Evolutionary conservation across 2,329 filamentous ascomycete species (phyloP).

Genomic region (Didymella arachidicola): DNA sequence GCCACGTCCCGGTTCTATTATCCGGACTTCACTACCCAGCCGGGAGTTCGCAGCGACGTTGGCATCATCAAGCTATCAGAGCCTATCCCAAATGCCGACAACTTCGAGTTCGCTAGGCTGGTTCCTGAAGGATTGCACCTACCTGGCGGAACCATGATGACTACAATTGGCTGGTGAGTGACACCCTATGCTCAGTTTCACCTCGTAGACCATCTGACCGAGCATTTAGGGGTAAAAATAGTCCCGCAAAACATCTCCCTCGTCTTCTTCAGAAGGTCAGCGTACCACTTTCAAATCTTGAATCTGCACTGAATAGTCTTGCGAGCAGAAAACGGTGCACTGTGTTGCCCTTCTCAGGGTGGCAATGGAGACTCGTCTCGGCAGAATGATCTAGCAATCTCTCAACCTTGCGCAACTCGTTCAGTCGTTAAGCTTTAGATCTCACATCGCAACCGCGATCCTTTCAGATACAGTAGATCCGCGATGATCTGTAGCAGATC

Average conservation of each 20-base stretch:
- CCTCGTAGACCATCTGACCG: not conserved
- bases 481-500: conserved; percentile 9
- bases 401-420: not conserved
- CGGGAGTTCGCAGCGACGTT: not conserved
- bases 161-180: not conserved
- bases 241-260: not conserved
- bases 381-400: not conserved
- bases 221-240: not conserved
- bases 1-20: not conserved
- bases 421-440: conserved; percentile 11
- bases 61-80: not conserved
- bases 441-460: conserved; percentile 3
- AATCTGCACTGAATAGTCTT: not conserved
- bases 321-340: not conserved
- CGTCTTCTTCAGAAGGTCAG: not conserved
- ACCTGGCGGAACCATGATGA: not conserved
- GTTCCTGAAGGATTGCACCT: not conserved
- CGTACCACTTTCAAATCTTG: not conserved
- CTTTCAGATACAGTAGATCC: not conserved
- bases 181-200: not conserved
- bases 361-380: not conserved
- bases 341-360: not conserved
- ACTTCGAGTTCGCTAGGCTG: not conserved
- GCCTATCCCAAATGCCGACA: not conserved
- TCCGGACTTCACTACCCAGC: not conserved